Evolutionary conservation across 2,329 filamentous ascomycete genomes (phyloP), one percentile per base, ranked within the genome.

Genomic region (Thielaviopsis musarum): DNA sequence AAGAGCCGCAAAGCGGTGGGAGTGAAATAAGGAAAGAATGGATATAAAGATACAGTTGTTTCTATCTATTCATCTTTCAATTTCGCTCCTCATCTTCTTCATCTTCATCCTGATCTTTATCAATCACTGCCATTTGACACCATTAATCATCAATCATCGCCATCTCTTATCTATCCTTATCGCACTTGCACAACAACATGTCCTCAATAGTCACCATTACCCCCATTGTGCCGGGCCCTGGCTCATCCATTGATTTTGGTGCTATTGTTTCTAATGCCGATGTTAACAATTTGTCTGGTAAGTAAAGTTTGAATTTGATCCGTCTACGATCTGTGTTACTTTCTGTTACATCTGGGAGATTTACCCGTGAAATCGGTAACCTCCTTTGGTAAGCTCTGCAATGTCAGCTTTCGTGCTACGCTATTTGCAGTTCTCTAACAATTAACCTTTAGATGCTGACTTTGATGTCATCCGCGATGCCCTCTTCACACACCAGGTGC

Each of bases 401-500:
- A 34, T 34, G 30, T 10, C 30, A 34, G 30, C 10, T 34, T 12
- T 34, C 10, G 30, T 34, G 9, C 9, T 10, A 10, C 9, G 2
- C 10, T 10, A 22, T 9, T n/a, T 53, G 24, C n/a, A 12, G 22
- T 19, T 60, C 57, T 45, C 41, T 54, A 30, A 22, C 10, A 49
- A 65, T 68, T 59, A 69, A 58, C 19, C 22, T 24, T 7, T 63
- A 80, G 83, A 87, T 64, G 74, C 74, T 64, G 81, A 86, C 65
- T 88, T 88, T 67, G 71, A 75, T 7, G 68, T 75, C 21, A 82
- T 91, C 66, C 79, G 77, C 61, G 71, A 81, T 19, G 80, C 84
- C 1, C 77, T 90, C 4, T 89, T 86, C 73, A 75, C 71, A 13
- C 73, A 86, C 66, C 83, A 86, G 62, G 79, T 90, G 15, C 74